Evolutionary conservation across 345 rosid genomes (phyloP).

Genomic region (Moricandia moricandioides): DNA sequence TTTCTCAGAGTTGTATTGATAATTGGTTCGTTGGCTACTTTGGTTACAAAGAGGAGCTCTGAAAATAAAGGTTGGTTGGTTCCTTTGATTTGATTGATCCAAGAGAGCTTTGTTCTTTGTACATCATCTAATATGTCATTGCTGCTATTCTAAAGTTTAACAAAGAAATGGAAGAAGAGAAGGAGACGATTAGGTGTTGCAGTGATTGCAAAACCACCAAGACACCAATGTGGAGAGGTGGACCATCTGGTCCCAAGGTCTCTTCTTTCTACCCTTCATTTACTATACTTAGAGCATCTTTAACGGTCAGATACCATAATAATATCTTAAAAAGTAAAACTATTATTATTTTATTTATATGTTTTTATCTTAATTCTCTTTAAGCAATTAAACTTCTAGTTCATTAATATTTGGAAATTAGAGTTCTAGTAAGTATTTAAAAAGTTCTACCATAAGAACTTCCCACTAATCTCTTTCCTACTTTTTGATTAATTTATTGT

Average conservation of each 20-base stretch:
- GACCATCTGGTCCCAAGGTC: slow-evolving; percentile 91
- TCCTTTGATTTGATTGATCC: slow-evolving; percentile 1
- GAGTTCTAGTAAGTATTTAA: no score
- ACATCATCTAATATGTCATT: not conserved
- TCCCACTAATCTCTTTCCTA: no score
- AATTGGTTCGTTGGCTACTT: not conserved
- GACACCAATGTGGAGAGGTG: slow-evolving; percentile 94
- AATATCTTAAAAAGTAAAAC: no score
- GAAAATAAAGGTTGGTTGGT: slow-evolving; percentile 1
- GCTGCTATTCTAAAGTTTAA: not conserved
- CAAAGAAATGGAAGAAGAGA: slow-evolving; percentile 39
- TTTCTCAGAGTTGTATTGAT: not conserved
- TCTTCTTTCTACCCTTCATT: slow-evolving; percentile 3
- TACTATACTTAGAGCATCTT: no score
- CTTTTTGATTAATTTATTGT: no score
- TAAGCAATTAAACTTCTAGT: no score
- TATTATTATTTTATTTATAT: no score
- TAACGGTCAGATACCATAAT: no score
- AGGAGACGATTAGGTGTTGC: slow-evolving; percentile 47
- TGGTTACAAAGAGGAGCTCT: not conserved
- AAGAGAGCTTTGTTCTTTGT: not conserved
- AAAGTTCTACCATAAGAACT: no score
- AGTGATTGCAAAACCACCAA: slow-evolving; percentile 68
- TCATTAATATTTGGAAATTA: no score
- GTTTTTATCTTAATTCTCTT: no score